A percentile compares a stretch with the other conserved stretches of the same genome.
phyloP scores from a whole-genome alignment of 2,329 filamentous ascomycete species.

The Alternaria gaisen region DNA sequence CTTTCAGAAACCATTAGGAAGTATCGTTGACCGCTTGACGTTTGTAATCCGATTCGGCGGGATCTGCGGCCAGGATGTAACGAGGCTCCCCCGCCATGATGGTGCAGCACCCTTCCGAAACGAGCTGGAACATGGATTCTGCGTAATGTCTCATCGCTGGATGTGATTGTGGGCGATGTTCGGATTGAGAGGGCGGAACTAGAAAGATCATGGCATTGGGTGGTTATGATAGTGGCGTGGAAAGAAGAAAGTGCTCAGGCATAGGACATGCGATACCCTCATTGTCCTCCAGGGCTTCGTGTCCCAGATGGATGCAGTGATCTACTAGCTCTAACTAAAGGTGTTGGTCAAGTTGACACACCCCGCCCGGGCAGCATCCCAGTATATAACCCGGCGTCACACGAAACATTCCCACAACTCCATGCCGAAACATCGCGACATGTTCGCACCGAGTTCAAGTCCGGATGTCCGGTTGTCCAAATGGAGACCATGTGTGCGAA shows the following conservation, averaged over 20 bases:
- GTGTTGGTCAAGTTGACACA: neutral
- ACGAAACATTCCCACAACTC: slow-evolving; percentile 4
- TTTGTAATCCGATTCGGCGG: slow-evolving; percentile 6
- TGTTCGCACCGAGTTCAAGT: neutral
- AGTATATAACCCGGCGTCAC: slow-evolving; percentile 4
- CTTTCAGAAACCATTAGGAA: slow-evolving; percentile 17
- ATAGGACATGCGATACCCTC: neutral
- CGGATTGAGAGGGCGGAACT: neutral
- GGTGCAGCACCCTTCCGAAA: slow-evolving; percentile 37
- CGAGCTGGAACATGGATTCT: slow-evolving; percentile 26
- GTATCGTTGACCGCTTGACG: neutral
- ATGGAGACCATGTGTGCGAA: slow-evolving; percentile 11
- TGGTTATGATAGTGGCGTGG: neutral
- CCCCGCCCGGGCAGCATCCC: neutral
- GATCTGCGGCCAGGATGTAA: slow-evolving; percentile 23
- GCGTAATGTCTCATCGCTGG: slow-evolving; percentile 29
- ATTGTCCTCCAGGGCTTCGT: neutral
- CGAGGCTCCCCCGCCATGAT: slow-evolving; percentile 9
- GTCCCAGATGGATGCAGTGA: neutral
- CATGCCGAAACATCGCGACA: slow-evolving; percentile 7
- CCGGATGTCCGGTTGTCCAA: slow-evolving; percentile 7
- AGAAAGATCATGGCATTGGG: neutral
- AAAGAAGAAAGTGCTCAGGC: neutral
- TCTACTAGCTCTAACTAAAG: neutral
- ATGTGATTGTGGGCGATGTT: neutral